phyloP scores from a whole-genome alignment of 495 filamentous ascomycete genomes.

The Xylaria nigripes region DNA sequence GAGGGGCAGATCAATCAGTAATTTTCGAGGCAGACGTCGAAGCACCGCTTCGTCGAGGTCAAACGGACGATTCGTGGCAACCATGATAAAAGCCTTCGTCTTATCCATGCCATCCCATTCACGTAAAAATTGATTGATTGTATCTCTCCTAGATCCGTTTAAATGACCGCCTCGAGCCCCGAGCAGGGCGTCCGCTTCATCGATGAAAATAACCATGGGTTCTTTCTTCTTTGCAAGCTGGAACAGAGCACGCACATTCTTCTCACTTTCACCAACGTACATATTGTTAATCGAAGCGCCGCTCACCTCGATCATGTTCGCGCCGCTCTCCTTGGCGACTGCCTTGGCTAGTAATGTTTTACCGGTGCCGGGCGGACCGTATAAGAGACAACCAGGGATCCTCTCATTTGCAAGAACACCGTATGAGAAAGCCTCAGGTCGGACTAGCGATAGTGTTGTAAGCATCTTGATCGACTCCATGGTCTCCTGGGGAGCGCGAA shows the following conservation, averaged over 20 bases:
- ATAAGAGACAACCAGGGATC: conserved; percentile 82
- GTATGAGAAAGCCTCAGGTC: conserved; percentile 92
- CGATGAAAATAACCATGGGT: conserved; percentile 94
- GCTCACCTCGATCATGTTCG: conserved; percentile 58
- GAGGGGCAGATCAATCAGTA: conserved; percentile 82
- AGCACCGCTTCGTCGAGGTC: conserved; percentile 94
- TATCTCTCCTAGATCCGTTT: conserved; percentile 48
- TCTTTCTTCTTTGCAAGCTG: conserved; percentile 80
- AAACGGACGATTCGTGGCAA: conserved; percentile 93
- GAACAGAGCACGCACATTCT: conserved; percentile 93
- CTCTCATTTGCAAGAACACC: conserved; percentile 87
- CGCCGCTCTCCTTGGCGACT: conserved; percentile 88
- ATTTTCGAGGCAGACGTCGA: conserved; percentile 68
- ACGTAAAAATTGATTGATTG: conserved; percentile 95
- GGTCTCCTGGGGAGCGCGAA: conserved; percentile 72
- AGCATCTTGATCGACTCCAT: conserved; percentile 84
- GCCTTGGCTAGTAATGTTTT: conserved; percentile 95
- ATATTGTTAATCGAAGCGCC: conserved; percentile 79
- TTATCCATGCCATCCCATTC: conserved; percentile 96
- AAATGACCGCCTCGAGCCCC: conserved; percentile 61
- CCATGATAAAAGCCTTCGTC: conserved; percentile 91
- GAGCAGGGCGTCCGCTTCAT: conserved; percentile 92
- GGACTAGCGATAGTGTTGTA: conserved; percentile 76
- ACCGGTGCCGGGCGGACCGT: conserved; percentile 91
- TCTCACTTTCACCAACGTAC: conserved; percentile 93